Conservation (phyloP, 208 protist genomes). For the Acanthamoeba healyi region DNA sequence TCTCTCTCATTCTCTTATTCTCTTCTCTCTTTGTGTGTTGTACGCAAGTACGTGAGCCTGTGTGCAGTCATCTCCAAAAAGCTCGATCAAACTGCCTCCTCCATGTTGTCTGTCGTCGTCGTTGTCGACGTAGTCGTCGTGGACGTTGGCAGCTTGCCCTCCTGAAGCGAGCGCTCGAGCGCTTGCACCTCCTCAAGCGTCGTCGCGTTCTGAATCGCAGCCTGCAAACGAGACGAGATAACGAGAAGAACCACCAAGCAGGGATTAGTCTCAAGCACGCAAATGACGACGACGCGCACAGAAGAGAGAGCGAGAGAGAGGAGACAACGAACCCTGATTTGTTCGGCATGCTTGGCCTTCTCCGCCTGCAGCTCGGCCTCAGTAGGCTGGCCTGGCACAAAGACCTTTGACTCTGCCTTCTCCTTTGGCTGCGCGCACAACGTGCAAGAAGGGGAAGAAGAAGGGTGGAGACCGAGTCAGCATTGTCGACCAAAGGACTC, state of each 20-base stretch:
- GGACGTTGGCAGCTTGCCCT: background rate
- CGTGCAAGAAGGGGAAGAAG: too few species aligned
- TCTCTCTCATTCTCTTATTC: too few species aligned
- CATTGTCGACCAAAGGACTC: background rate
- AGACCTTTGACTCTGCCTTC: background rate
- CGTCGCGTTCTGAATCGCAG: constrained; percentile 9
- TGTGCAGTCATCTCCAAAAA: background rate
- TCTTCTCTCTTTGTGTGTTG: too few species aligned
- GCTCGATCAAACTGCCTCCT: background rate
- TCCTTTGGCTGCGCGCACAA: background rate
- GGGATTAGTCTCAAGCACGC: background rate
- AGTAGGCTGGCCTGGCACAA: constrained; percentile 14
- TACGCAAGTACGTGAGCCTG: too few species aligned
- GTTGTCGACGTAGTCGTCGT: background rate
- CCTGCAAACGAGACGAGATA: background rate
- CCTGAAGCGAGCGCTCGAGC: constrained; percentile 63
- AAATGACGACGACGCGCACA: too few species aligned
- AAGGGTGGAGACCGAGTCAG: too few species aligned
- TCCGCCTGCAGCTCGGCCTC: constrained; percentile 1
- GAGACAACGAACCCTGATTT: background rate
- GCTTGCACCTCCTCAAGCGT: constrained; percentile 41
- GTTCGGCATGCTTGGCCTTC: constrained; percentile 6
- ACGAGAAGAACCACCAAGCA: background rate
- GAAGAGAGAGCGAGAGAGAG: background rate
- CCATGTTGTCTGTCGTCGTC: background rate